These are phyloP conservation scores for Yamadazyma sp. DNA, from an alignment of 805 yeast genomes.

Conservation along the genomic window DNA sequence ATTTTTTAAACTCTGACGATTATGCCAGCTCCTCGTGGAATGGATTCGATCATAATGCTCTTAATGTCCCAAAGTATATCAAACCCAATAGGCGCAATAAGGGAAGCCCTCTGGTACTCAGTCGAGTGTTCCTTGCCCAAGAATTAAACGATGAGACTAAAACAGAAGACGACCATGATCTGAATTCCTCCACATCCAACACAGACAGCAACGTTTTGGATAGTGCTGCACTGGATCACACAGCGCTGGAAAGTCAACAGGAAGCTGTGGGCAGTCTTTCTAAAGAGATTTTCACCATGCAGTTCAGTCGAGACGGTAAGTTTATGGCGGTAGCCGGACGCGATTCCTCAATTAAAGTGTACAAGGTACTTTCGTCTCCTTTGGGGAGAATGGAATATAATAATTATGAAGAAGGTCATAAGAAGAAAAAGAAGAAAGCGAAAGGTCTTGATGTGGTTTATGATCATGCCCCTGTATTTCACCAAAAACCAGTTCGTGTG, in stretches of 20 bases:
- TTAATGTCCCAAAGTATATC: slow-evolving; percentile 56
- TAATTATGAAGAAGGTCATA: slow-evolving; percentile 19
- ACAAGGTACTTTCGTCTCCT: slow-evolving; percentile 79
- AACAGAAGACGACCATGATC: slow-evolving; percentile 2
- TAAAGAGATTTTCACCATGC: slow-evolving; percentile 68
- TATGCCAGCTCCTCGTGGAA: slow-evolving; percentile 22
- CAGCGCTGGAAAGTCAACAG: background rate
- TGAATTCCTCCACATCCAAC: background rate
- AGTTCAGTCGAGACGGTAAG: slow-evolving; percentile 78
- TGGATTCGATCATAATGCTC: slow-evolving; percentile 34
- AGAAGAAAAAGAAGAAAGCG: slow-evolving; percentile 13
- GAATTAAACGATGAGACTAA: slow-evolving; percentile 42
- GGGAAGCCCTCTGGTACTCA: slow-evolving; percentile 45
- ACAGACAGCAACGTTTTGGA: background rate
- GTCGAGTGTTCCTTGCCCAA: slow-evolving; percentile 63
- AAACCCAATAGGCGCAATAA: slow-evolving; percentile 48
- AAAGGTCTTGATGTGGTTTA: slow-evolving; percentile 19
- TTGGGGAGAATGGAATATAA: slow-evolving; percentile 57
- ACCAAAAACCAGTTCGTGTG: slow-evolving; percentile 57
- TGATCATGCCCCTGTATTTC: slow-evolving; percentile 75
- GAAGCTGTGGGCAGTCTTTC: slow-evolving; percentile 1
- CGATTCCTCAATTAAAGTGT: slow-evolving; percentile 63
- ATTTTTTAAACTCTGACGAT: background rate
- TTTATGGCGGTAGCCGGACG: slow-evolving; percentile 84
- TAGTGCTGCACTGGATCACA: background rate